Evolutionary conservation across 306 rosid species (phyloP).

Genomic region (Acacia acuminata): DNA sequence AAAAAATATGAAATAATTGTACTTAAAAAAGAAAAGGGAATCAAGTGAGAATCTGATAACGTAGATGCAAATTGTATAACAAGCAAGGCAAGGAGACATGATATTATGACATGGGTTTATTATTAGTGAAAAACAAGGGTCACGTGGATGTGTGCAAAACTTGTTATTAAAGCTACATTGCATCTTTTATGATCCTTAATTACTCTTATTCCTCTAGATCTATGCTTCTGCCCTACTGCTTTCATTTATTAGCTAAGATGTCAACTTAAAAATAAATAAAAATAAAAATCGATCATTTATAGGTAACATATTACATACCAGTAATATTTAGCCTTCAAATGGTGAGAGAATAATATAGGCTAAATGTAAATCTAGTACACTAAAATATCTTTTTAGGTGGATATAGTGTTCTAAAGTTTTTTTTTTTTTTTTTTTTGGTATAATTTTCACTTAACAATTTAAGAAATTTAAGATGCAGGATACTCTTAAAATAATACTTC

Average conservation of each 20-base stretch:
- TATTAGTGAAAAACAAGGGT: neutral
- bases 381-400: no score
- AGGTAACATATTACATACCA: no score
- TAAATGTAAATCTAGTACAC: no score
- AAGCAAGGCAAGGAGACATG: neutral
- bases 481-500: no score
- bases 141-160: conserved; percentile 25
- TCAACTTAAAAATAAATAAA: neutral
- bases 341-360: no score
- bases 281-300: no score
- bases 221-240: conserved; percentile 1
- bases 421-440: no score
- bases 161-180: neutral
- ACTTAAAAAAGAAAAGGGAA: neutral
- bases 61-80: neutral
- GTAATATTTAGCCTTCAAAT: neutral
- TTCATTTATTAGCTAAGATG: neutral
- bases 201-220: neutral
- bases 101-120: neutral
- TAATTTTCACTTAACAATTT: no score
- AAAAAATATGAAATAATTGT: neutral
- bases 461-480: no score
- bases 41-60: neutral
- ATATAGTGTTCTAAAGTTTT: no score
- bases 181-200: neutral